phyloP scores from a whole-genome alignment of 352 stramenopile species.

The Phytophthora brassicae region DNA sequence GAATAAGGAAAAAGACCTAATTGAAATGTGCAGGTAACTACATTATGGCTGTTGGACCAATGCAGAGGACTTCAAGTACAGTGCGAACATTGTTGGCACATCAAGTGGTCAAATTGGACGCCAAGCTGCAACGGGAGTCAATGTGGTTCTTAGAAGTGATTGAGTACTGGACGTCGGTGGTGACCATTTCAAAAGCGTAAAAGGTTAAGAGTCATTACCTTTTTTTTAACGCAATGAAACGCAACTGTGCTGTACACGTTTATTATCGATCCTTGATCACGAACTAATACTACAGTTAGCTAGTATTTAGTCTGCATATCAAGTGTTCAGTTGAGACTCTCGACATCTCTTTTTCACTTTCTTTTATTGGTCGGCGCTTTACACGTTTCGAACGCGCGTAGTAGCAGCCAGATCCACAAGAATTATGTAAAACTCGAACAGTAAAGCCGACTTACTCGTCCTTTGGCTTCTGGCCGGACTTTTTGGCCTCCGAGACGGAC shows the following conservation, averaged over 20 bases:
- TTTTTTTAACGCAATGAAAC: slow-evolving; percentile 12
- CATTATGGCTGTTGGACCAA: slow-evolving; percentile 78
- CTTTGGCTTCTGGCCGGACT: slow-evolving; percentile 46
- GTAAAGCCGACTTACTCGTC: slow-evolving; percentile 39
- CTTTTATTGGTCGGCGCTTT: slow-evolving; percentile 30
- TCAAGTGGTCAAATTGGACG: slow-evolving; percentile 57
- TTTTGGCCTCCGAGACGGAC: slow-evolving; percentile 38
- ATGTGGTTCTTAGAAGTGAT: slow-evolving; percentile 75
- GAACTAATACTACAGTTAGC: slow-evolving; percentile 16
- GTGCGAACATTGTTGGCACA: slow-evolving; percentile 50
- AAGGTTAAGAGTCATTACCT: not conserved
- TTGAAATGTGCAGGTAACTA: slow-evolving; percentile 46
- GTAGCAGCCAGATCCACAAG: slow-evolving; percentile 26
- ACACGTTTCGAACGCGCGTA: slow-evolving; percentile 3
- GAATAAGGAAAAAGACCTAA: too few species aligned
- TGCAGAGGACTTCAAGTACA: slow-evolving; percentile 35
- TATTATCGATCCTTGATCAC: slow-evolving; percentile 39
- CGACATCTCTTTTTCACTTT: slow-evolving; percentile 12
- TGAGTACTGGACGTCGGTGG: slow-evolving; percentile 66
- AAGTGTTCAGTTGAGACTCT: not conserved
- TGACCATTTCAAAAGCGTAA: slow-evolving; percentile 11
- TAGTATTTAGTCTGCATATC: slow-evolving; percentile 9
- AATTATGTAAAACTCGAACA: slow-evolving; percentile 15
- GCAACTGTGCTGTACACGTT: slow-evolving; percentile 25
- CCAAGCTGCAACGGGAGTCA: slow-evolving; percentile 59